Evolutionary conservation across 2,329 filamentous ascomycete species (phyloP), one percentile per base, ranked within the genome.

Genomic region (Diaporthe citri): DNA sequence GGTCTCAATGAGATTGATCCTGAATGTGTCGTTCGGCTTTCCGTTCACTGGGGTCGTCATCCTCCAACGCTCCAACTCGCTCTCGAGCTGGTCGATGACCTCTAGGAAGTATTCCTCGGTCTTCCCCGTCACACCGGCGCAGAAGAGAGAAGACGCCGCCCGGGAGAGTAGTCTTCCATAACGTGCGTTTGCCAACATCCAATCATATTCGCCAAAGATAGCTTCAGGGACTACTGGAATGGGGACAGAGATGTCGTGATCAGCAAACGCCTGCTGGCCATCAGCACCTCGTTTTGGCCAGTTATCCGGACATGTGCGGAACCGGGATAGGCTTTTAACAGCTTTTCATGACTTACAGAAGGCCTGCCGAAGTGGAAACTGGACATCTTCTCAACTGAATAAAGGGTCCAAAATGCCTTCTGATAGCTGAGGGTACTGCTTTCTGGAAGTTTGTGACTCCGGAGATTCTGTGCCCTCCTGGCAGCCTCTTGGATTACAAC

Each of bases 191-290:
- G 78, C 67, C 4, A 82, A 71, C 52, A 81, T 78, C 79, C 80
- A 82, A 73, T 79, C 78, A 51, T 79, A 77, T 9, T 79, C 80
- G 1, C 76, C 78, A 3, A 78, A 73, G 0, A 77, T 64, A 9
- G 77, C 75, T 56, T 80, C 80, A 4, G 78, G 77, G 3, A 80
- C 74, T 4, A 62, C 13, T 1, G 82, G 81, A 1, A 82, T 75
- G 0, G 81, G 81, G n/a, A 80, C 81, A 8, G 77, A 77, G 48
- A 83, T 83, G 73, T 83, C 81, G 57, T 80, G 77, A 73, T 83
- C 82, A 31, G 81, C 77, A 48, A 83, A 82, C 3, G 76, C 75
- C 80, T 82, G 71, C 4, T 36, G 9, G 28, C 10, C 15, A 41
- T 52, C 28, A 55, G 67, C 56, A 64, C 17, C 15, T 64, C 9